Percentiles rank a stretch among this genome's conserved stretches.
phyloP scores from a whole-genome alignment of 257 asterid genomes.

The Perilla frutescens region DNA sequence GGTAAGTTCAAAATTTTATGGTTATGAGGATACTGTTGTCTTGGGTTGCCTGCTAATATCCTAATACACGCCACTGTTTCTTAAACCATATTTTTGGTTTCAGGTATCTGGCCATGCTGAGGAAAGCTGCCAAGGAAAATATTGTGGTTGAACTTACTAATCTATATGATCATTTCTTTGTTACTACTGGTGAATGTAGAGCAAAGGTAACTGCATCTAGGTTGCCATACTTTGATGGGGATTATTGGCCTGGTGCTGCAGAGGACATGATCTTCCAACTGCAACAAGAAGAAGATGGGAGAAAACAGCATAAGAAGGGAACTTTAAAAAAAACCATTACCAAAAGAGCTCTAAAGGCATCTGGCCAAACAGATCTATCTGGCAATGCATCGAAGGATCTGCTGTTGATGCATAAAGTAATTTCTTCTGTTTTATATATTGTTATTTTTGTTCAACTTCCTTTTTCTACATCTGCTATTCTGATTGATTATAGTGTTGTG shows the following conservation, averaged over 20 bases:
- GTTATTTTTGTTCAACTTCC: neutral
- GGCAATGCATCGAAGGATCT: constrained; percentile 90
- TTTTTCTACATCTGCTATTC: constrained; percentile 6
- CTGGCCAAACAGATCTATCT: constrained; percentile 92
- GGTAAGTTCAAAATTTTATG: constrained; percentile 56
- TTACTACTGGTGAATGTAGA: constrained; percentile 77
- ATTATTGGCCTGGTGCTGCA: constrained; percentile 99
- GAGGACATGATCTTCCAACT: constrained; percentile 91
- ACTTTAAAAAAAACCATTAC: constrained; percentile 68
- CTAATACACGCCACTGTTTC: constrained; percentile 22
- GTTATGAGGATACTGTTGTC: constrained; percentile 24
- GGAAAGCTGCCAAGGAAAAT: constrained; percentile 84
- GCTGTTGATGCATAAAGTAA: constrained; percentile 92
- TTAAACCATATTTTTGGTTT: constrained; percentile 44
- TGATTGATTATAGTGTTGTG: constrained; percentile 11
- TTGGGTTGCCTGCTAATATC: constrained; percentile 10
- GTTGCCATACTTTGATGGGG: constrained; percentile 98
- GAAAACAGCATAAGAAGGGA: constrained; percentile 80
- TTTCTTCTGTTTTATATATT: constrained; percentile 14
- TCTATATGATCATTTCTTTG: constrained; percentile 89
- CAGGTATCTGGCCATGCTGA: constrained; percentile 93
- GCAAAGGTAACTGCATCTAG: constrained; percentile 95
- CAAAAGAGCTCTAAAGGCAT: constrained; percentile 89
- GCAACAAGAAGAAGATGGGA: constrained; percentile 96
- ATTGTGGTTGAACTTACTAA: constrained; percentile 88